Base-by-base conservation (phyloP, 768 basidiomycete species). In the Boletus subparvulus region DNA sequence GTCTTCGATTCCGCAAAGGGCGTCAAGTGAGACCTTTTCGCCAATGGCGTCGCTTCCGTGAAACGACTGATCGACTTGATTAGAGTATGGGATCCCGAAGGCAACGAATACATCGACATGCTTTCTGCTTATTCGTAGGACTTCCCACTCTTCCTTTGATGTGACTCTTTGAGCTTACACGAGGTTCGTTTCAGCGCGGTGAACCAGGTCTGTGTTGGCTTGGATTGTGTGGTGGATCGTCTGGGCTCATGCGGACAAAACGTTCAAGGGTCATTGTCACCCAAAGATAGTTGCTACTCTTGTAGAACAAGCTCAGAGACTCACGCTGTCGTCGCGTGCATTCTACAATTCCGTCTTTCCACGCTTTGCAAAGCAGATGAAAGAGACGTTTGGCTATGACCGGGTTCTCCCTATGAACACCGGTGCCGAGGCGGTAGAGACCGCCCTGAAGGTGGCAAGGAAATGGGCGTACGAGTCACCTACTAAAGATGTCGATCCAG, bases 331-430 rank as follows among this genome's bases (percentile, higher is more conserved):
- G 6, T 97, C 95, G 43, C 83, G 97, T 58, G 97, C 97, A 0
- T 98, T 99, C 79, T 93, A 98, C 78, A 97, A 96, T 65, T 87
- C 87, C 46, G 81, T 88, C 60, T 92, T 99, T 62, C 94, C 94
- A 0, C 80, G 78, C n/a, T 99, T 94, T 71, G 93, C 94, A 1
- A 80, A 90, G 75, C 82, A 85, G 71, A 79, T 98, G 56, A 92
- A 89, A 2, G 76, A 83, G 56, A 83, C 90, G 75, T 94, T 96
- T 67, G 88, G 87, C 13, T 98, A 90, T 72, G 95, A 96, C 60
- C 94, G 94, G 86, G 93, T 97, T 2, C 79, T 98, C 10, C 95
- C 96, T 24, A 97, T 98, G 94, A 99, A 99, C 80, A 98, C 96
- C 1, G 96, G 96, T 45, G 94, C 94, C 1, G 97, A 99, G 69